phyloP scores from a whole-genome alignment of 768 basidiomycete genomes.

The Dioszegia crocea region DNA sequence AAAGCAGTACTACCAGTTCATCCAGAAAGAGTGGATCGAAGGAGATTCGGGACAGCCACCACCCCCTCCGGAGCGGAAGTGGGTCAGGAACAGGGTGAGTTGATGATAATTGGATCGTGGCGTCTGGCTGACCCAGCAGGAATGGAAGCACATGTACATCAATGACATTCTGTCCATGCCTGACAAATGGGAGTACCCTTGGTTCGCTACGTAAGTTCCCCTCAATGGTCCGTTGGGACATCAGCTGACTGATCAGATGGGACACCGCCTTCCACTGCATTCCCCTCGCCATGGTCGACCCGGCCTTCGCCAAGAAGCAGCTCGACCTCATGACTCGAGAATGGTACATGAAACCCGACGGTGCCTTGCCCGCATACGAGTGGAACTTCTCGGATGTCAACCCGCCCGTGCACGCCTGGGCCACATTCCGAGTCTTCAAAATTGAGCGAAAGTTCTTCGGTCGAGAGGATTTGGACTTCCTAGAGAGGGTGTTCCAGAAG shows the following conservation, averaged over 20 bases:
- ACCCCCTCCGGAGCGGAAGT: constrained; percentile 83
- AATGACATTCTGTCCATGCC: constrained; percentile 98
- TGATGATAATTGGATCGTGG: neutral
- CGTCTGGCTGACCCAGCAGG: constrained; percentile 53
- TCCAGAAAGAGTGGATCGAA: constrained; percentile 92
- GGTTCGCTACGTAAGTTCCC: constrained; percentile 72
- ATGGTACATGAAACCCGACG: constrained; percentile 98
- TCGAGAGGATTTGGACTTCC: constrained; percentile 74
- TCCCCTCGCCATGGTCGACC: constrained; percentile 91
- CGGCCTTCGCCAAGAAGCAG: constrained; percentile 94
- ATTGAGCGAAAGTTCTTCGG: constrained; percentile 95
- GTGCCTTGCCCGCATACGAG: constrained; percentile 97
- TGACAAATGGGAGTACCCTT: constrained; percentile 99
- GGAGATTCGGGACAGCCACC: constrained; percentile 94
- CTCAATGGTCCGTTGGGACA: neutral
- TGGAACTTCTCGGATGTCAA: constrained; percentile 99
- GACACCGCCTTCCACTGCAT: constrained; percentile 99
- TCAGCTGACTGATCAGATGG: constrained; percentile 54
- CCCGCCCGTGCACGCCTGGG: constrained; percentile 95
- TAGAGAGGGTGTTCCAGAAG: constrained; percentile 98
- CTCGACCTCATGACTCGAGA: constrained; percentile 91
- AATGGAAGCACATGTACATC: constrained; percentile 93
- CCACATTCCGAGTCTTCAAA: constrained; percentile 96
- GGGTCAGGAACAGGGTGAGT: constrained; percentile 72
- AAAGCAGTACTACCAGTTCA: constrained; percentile 94